Evolutionary conservation across 805 yeast species (phyloP), one percentile per base, ranked within the genome.

Genomic region (Geotrichum ghanense): DNA sequence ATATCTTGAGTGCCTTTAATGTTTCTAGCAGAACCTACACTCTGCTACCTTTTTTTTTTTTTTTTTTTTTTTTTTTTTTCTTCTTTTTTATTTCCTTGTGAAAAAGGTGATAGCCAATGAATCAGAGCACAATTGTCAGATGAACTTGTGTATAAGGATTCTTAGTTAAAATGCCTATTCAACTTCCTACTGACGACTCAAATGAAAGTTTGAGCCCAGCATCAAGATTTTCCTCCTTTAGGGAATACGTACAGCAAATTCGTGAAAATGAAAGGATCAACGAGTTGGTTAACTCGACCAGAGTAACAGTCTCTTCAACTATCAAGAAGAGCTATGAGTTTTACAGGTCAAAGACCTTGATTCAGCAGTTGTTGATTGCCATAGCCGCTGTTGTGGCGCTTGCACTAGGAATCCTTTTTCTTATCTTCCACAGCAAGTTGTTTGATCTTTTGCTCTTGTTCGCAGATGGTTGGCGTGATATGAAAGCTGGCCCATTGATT

Each of bases 401-500:
- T 5, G 25, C 42, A 19, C 10, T 44, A 25, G 56, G 52, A 2
- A 39, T 56, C 14, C 46, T 62, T 16, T 49, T 62, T 34, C 48
- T 62, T 27, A 56, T 63, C n/a, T 66, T 61, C 56, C 67, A 64
- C 53, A 55, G 61, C 37, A 47, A 51, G 26, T 50, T 68, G 26
- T 52, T 68, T 34, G 50, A 52, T 22, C 53, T 58, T 52, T 49
- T 66, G 51, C 62, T 60, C 17, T 53, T 48, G n/a, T 49, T 60
- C 19, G 53, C 67, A 4, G 51, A 52, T n/a, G 45, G 49, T 40
- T 65, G 64, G 57, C 52, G 58, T 19, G 52, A 52, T 26, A 53
- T 63, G 46, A 56, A 54, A 20, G 59, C 59, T 17, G 69, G 70
- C 40, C 59, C 65, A 52, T 48, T 65, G 2, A 49, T 68, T 2